Evolutionary conservation across 2,329 filamentous ascomycete genomes (phyloP).

Genomic region (Cladorrhinum sp.): DNA sequence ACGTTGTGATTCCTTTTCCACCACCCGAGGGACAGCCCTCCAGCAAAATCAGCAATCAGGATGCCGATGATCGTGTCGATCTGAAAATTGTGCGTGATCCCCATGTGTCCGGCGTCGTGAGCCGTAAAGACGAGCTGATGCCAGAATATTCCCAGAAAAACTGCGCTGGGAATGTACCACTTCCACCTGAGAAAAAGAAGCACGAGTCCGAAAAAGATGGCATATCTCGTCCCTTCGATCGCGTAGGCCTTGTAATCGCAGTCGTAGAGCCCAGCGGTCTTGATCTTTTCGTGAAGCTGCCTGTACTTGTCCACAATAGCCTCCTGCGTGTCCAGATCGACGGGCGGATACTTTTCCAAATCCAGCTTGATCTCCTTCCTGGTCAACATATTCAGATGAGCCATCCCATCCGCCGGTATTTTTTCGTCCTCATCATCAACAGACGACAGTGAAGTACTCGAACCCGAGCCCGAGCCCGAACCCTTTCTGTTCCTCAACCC

Average conservation of each 20-base stretch:
- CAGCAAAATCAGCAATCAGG: conserved; percentile 82
- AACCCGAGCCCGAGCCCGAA: conserved; percentile 41
- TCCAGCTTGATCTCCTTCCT: conserved; percentile 73
- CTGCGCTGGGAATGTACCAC: conserved; percentile 67
- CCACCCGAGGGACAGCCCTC: conserved; percentile 89
- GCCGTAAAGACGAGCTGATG: conserved; percentile 92
- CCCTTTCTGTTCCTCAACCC: conserved; percentile 17
- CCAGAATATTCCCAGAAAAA: conserved; percentile 82
- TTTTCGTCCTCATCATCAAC: conserved; percentile 44
- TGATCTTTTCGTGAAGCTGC: conserved; percentile 67
- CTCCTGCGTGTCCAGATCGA: conserved; percentile 71
- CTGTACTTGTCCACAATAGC: conserved; percentile 78
- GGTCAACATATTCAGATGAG: conserved; percentile 71
- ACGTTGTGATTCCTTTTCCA: conserved; percentile 98
- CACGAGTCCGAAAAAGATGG: conserved; percentile 60
- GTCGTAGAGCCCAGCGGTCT: conserved; percentile 71
- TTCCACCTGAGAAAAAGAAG: conserved; percentile 58
- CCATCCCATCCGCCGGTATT: conserved; percentile 47
- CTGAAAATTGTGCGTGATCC: conserved; percentile 88
- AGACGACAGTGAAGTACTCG: conserved; percentile 59
- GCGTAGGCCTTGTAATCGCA: conserved; percentile 82
- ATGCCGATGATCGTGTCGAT: conserved; percentile 84
- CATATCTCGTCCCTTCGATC: conserved; percentile 71
- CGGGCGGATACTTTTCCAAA: conserved; percentile 72
- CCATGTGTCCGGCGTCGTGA: conserved; percentile 96